phyloP scores from a whole-genome alignment of 768 basidiomycete species.

The Xanthoconium purpureum region DNA sequence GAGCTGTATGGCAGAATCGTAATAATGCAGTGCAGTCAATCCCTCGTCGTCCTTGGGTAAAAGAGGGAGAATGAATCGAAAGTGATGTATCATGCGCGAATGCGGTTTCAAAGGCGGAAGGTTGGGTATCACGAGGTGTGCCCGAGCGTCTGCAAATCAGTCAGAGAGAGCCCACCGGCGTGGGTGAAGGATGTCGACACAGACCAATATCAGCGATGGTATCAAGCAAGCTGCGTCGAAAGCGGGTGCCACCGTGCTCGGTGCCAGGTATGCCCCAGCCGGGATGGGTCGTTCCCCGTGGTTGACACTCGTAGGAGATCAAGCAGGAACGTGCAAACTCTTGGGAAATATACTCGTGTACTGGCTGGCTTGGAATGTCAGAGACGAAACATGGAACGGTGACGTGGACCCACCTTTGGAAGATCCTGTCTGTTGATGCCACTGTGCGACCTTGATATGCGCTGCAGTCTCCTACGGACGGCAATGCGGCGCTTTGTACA shows the following conservation, averaged over 20 bases:
- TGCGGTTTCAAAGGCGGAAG: constrained; percentile 70
- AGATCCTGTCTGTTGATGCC: constrained; percentile 53
- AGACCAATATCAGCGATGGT: constrained; percentile 68
- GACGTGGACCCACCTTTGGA: constrained; percentile 48
- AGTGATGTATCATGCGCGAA: constrained; percentile 75
- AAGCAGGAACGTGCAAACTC: constrained; percentile 77
- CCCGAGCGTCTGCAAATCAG: constrained; percentile 52
- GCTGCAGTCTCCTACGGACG: constrained; percentile 59
- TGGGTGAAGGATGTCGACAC: constrained; percentile 17
- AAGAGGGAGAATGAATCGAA: constrained; percentile 71
- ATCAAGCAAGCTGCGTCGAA: constrained; percentile 66
- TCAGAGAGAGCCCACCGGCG: constrained; percentile 5
- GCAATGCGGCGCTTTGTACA: constrained; percentile 69
- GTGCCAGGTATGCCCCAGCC: constrained; percentile 78
- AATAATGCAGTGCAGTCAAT: constrained; percentile 69
- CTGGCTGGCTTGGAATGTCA: constrained; percentile 40
- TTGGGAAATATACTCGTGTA: constrained; percentile 65
- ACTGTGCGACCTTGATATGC: constrained; percentile 61
- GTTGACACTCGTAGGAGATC: constrained; percentile 67
- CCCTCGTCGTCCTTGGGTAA: constrained; percentile 57
- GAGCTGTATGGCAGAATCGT: constrained; percentile 73
- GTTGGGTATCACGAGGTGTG: constrained; percentile 69
- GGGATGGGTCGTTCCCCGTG: constrained; percentile 60
- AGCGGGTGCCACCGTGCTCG: constrained; percentile 56
- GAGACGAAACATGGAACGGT: background rate